These are phyloP conservation scores for Persicaria tinctoria DNA, from an alignment of 148 eudicot species.

Conservation along the genomic window DNA sequence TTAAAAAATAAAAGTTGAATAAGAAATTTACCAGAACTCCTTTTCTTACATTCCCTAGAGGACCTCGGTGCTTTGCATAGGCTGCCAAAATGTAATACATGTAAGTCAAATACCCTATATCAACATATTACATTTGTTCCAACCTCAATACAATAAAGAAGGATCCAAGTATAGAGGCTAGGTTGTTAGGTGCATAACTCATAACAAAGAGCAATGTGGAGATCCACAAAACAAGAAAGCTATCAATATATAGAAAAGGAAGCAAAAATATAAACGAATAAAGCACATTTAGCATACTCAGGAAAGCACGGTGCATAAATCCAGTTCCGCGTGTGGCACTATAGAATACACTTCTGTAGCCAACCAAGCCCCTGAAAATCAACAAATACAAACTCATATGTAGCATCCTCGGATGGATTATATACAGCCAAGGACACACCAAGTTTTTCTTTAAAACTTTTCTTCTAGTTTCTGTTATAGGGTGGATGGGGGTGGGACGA, in stretches of 20 bases:
- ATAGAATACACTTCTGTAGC: slow-evolving; percentile 96
- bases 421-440: background rate
- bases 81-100: slow-evolving; percentile 37
- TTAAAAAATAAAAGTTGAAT: slow-evolving; percentile 1
- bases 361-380: slow-evolving; percentile 89
- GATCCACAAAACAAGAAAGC: background rate
- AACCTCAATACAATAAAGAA: background rate
- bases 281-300: slow-evolving; percentile 41
- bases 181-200: background rate
- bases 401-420: background rate
- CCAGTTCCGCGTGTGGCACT: slow-evolving; percentile 97
- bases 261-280: slow-evolving; percentile 7
- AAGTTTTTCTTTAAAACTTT: background rate
- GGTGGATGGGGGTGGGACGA: background rate
- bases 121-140: background rate
- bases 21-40: slow-evolving; percentile 74
- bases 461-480: background rate
- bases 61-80: slow-evolving; percentile 84
- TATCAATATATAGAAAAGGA: slow-evolving; percentile 1
- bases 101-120: background rate
- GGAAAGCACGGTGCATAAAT: slow-evolving; percentile 98
- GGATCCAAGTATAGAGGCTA: background rate
- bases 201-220: background rate
- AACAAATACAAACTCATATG: background rate
- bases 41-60: slow-evolving; percentile 92